Conservation (phyloP, 768 basidiomycete genomes). For the Psilocybe tampanensis region DNA sequence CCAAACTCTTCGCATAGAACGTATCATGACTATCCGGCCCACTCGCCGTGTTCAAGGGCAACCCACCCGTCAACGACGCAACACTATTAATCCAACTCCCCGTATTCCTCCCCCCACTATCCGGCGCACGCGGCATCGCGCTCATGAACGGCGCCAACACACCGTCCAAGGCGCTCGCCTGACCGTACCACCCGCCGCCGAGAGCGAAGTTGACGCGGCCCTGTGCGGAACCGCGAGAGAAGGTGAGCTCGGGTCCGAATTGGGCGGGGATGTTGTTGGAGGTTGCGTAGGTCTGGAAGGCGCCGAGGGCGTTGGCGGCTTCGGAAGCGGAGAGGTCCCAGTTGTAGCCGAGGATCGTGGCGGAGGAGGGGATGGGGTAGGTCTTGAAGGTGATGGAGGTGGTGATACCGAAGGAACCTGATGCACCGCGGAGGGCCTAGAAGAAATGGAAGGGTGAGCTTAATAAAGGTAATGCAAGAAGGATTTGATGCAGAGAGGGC, state of each 20-base stretch:
- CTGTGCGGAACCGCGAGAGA: constrained; percentile 24
- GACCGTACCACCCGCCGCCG: constrained; percentile 33
- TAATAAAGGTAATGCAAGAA: background rate
- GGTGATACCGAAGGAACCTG: constrained; percentile 39
- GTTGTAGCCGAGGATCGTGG: constrained; percentile 33
- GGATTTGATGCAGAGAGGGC: background rate
- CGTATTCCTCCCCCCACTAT: constrained; percentile 6
- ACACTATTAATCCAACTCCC: constrained; percentile 35
- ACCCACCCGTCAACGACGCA: constrained; percentile 23
- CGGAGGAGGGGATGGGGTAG: constrained; percentile 32
- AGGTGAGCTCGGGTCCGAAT: constrained; percentile 34
- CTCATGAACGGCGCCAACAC: constrained; percentile 31
- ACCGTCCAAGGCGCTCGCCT: constrained; percentile 18
- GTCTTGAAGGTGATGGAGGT: constrained; percentile 37
- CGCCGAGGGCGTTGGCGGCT: constrained; percentile 32
- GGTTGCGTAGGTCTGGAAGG: constrained; percentile 36
- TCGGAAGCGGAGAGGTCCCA: constrained; percentile 34
- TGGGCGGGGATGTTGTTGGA: constrained; percentile 26
- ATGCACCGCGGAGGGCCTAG: constrained; percentile 40
- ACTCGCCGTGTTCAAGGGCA: constrained; percentile 21
- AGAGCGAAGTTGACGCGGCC: constrained; percentile 30
- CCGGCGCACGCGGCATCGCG: constrained; percentile 24
- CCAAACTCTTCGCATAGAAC: constrained; percentile 43
- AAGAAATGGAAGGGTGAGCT: background rate
- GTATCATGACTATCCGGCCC: constrained; percentile 37